Evolutionary conservation across 164 flowering plant genomes (phyloP), one percentile per base, ranked within the genome.

Genomic region (Nymphaea colorata): DNA sequence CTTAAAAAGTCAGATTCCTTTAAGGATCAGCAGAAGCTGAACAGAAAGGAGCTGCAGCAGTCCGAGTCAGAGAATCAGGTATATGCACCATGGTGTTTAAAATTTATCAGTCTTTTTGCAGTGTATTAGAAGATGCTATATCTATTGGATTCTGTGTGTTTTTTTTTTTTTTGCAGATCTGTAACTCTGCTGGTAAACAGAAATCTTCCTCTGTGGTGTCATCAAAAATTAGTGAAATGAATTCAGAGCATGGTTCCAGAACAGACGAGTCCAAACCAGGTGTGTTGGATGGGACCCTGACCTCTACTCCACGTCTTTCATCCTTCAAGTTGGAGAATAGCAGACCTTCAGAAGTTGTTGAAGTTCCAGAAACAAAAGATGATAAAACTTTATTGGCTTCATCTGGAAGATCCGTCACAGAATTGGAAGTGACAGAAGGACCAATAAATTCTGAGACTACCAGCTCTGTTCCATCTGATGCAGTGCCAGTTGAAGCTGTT

Each of bases 51-150:
- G 44, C 16, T 43, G n/a, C 59, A 72, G 59, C 67, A 79, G 14
- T n/a, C 62, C 16, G 84, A 82, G 57, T 41, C 70, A 25, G 78
- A 71, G 64, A 68, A 76, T 62, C 87, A 86, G 90, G 96, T 90
- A 77, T 6, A n/a, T 16, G 3, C 36, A 25, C 10, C 17, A 4
- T 57, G 53, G 60, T 66, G 17, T n/a, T 45, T 16, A 66, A 4
- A 2, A 16, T 14, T 25, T 12, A 16, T n/a, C 41, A 43, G 16
- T 66, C 6, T 18, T 66, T 17, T 44, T n/a, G 17, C 42, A 18
- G 36, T 25, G 36, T 25, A 25, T 25, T 25, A 25, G 36, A 25
- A 25, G 36, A 25, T 25, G 36, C 36, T 25, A 25, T 42, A 66
- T 53, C 47, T 66, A n/a, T 5, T 18, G 47, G 57, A 44, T 25